Conservation (phyloP, 805 yeast species). For the Candida ovalis region DNA sequence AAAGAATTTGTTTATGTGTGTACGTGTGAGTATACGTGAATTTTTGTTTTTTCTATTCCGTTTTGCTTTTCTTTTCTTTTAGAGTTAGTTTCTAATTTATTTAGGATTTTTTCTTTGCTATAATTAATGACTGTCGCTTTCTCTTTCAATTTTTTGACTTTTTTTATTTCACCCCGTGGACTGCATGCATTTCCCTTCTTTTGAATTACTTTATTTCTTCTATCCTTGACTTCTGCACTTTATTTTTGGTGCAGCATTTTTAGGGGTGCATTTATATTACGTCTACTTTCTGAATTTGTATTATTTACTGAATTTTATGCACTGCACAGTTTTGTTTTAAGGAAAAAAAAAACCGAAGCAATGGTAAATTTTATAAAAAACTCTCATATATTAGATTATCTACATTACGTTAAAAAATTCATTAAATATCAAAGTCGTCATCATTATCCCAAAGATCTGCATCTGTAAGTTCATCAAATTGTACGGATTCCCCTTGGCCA, state of each 20-base stretch:
- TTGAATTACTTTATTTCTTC: not conserved
- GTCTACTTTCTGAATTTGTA: not conserved
- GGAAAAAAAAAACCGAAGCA: not conserved
- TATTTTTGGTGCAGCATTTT: too few relatives aligned
- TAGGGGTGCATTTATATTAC: too few relatives aligned
- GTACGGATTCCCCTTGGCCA: not conserved
- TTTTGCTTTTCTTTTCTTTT: not conserved
- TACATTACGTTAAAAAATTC: not conserved
- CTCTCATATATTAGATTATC: not conserved
- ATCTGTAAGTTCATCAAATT: conserved; percentile 15
- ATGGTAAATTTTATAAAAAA: not conserved
- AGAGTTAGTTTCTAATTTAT: too few relatives aligned
- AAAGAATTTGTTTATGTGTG: too few relatives aligned
- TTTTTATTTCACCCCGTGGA: too few relatives aligned
- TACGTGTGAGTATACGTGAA: too few relatives aligned
- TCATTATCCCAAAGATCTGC: conserved; percentile 27
- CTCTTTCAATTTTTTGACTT: too few relatives aligned
- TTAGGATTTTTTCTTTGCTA: not conserved
- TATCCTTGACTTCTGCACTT: too few relatives aligned
- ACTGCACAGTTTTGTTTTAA: too few relatives aligned
- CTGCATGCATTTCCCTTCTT: not conserved
- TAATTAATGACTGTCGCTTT: too few relatives aligned
- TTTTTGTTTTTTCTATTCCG: not conserved
- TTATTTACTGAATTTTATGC: not conserved
- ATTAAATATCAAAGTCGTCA: conserved; percentile 4